Percentiles rank a stretch among this genome's conserved stretches.
These are phyloP conservation scores for Melanopsichium pennsylvanicum DNA, from an alignment of 1,284 basidiomycete species.

Conservation along the genomic window DNA sequence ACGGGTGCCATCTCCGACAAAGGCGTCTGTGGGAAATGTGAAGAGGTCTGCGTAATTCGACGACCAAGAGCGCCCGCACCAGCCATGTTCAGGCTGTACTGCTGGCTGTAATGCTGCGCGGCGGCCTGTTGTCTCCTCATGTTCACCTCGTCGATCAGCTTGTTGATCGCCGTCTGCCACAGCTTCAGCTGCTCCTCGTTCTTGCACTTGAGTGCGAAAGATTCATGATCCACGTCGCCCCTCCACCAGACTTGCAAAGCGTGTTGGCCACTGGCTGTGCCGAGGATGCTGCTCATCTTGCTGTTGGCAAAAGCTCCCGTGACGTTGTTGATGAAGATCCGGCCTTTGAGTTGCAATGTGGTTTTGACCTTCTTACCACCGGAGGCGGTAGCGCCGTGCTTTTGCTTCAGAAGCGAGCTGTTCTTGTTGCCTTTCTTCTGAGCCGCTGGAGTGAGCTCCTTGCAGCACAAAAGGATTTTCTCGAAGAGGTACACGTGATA, in stretches of 20 bases:
- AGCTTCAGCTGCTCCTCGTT: constrained; percentile 90
- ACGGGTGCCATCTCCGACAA: constrained; percentile 46
- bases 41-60: constrained; percentile 41
- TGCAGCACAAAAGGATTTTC: constrained; percentile 98
- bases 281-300: constrained; percentile 58
- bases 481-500: constrained; percentile 99
- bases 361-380: constrained; percentile 68
- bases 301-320: constrained; percentile 73
- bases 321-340: constrained; percentile 97
- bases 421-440: constrained; percentile 67
- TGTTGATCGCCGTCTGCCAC: constrained; percentile 89
- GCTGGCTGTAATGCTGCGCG: constrained; percentile 39
- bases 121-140: constrained; percentile 48
- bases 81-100: constrained; percentile 51
- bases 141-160: constrained; percentile 75
- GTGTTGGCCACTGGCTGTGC: constrained; percentile 59
- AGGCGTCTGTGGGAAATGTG: constrained; percentile 59
- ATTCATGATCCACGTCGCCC: constrained; percentile 87
- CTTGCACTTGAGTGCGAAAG: constrained; percentile 90
- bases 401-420: constrained; percentile 56
- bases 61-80: constrained; percentile 49
- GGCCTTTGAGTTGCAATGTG: constrained; percentile 88
- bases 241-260: constrained; percentile 87
- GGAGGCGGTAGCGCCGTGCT: constrained; percentile 10
- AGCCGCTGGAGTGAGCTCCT: constrained; percentile 73